These are phyloP conservation scores for Candida freyschussii DNA, from an alignment of 1,139 yeast genomes.

Conservation along the genomic window DNA sequence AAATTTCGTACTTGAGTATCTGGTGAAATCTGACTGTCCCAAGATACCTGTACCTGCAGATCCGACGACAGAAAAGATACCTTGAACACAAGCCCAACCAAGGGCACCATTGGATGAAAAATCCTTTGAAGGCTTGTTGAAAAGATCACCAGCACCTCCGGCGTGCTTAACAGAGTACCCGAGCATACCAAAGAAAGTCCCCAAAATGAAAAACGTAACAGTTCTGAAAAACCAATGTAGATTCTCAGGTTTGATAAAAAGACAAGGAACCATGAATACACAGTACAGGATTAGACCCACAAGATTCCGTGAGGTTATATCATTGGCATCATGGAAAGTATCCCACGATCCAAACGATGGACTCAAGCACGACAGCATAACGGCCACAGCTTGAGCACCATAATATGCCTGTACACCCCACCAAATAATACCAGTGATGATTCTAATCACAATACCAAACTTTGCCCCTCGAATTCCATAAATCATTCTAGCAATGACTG, in stretches of 20 bases:
- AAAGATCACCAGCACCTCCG: constrained; percentile 28
- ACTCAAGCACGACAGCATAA: constrained; percentile 22
- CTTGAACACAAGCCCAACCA: constrained; percentile 22
- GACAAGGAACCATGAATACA: constrained; percentile 22
- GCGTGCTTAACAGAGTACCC: constrained; percentile 26
- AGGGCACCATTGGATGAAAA: constrained; percentile 13
- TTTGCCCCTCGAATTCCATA: constrained; percentile 32
- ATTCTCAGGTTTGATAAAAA: constrained; percentile 23
- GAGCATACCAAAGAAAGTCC: constrained; percentile 28
- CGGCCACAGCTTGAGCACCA: constrained; percentile 31
- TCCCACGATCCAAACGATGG: constrained; percentile 23
- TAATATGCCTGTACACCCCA: constrained; percentile 32
- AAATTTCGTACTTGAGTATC: constrained; percentile 28
- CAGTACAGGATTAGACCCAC: constrained; percentile 25
- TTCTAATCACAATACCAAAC: constrained; percentile 32
- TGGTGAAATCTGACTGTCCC: constrained; percentile 33
- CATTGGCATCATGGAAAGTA: constrained; percentile 19
- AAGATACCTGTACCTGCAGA: constrained; percentile 32
- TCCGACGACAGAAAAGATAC: constrained; percentile 27
- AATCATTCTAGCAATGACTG: constrained; percentile 28
- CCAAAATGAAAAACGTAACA: constrained; percentile 21
- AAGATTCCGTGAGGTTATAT: constrained; percentile 24
- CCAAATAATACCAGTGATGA: constrained; percentile 33
- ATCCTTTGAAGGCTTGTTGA: constrained; percentile 11
- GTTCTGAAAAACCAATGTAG: constrained; percentile 21